Evolutionary conservation across 116 monocot species (phyloP).

Genomic region (Posidonia oceanica): DNA sequence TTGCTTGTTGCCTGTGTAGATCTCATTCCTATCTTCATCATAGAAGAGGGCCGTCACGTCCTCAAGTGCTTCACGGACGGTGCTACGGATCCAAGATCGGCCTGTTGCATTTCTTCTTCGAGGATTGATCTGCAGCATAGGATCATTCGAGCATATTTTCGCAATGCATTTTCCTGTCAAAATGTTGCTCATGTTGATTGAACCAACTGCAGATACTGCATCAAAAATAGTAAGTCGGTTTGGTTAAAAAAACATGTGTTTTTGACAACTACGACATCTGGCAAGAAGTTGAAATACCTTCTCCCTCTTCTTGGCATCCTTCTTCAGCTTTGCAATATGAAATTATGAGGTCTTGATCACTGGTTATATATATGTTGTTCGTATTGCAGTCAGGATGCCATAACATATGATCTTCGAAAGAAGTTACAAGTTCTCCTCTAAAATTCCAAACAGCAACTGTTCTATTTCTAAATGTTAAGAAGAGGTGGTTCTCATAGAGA

Average conservation of each 20-base stretch:
- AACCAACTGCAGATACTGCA: too few species aligned
- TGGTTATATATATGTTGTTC: slow-evolving; percentile 81
- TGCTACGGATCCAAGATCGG: too few species aligned
- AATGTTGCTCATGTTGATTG: too few species aligned
- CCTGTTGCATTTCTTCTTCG: too few species aligned
- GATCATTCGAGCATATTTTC: too few species aligned
- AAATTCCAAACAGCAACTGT: slow-evolving; percentile 84
- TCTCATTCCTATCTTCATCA: slow-evolving; percentile 64
- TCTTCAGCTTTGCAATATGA: slow-evolving; percentile 62
- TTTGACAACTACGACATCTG: too few species aligned
- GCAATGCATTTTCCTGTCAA: too few species aligned
- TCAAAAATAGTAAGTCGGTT: too few species aligned
- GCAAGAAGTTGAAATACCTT: too few species aligned
- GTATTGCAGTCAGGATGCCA: slow-evolving; percentile 90
- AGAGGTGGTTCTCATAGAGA: slow-evolving; percentile 72
- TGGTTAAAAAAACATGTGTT: too few species aligned
- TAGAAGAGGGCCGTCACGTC: slow-evolving; percentile 69
- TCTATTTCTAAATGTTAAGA: slow-evolving; percentile 64
- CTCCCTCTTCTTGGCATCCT: too few species aligned
- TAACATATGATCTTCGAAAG: slow-evolving; percentile 76
- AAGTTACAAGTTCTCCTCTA: slow-evolving; percentile 70
- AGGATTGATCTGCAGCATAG: too few species aligned
- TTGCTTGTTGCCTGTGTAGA: slow-evolving; percentile 69
- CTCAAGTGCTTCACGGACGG: slow-evolving; percentile 28
- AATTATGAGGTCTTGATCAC: slow-evolving; percentile 75